Evolutionary conservation across 2,329 filamentous ascomycete species (phyloP).

Genomic region (Atkinsonella texensis): DNA sequence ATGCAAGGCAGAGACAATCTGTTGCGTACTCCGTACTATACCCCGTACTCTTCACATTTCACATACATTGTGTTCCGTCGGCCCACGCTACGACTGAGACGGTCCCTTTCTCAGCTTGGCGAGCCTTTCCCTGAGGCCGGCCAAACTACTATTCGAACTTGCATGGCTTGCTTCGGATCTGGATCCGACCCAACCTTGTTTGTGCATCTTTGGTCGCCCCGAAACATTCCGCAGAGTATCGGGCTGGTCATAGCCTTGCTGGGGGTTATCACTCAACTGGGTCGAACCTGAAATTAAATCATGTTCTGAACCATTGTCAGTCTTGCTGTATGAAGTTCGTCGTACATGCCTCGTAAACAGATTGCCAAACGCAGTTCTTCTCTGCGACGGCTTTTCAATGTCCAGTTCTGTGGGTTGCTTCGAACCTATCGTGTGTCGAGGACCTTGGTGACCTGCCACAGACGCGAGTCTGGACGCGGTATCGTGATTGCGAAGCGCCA

Average conservation of each 20-base stretch:
- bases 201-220: not conserved
- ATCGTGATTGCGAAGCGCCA: constrained; percentile 3
- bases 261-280: not conserved
- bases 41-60: not conserved
- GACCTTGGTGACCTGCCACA: not conserved
- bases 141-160: not conserved
- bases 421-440: not conserved
- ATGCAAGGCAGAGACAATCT: not conserved
- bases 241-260: not conserved
- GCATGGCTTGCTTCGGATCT: not conserved
- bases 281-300: not conserved
- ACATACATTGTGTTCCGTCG: not conserved
- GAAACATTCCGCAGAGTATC: not conserved
- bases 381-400: not conserved
- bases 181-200: not conserved
- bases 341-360: constrained; percentile 1
- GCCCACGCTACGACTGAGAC: not conserved
- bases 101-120: not conserved
- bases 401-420: not conserved
- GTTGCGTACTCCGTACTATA: not conserved
- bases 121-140: not conserved
- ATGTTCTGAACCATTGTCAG: not conserved
- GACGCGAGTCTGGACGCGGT: constrained; percentile 1
- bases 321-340: not conserved
- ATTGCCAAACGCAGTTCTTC: constrained; percentile 1